Percentiles rank a stretch among this genome's conserved stretches.
phyloP scores from a whole-genome alignment of 176 grass and related monocot genomes.

The Bonia amplexicaulis region DNA sequence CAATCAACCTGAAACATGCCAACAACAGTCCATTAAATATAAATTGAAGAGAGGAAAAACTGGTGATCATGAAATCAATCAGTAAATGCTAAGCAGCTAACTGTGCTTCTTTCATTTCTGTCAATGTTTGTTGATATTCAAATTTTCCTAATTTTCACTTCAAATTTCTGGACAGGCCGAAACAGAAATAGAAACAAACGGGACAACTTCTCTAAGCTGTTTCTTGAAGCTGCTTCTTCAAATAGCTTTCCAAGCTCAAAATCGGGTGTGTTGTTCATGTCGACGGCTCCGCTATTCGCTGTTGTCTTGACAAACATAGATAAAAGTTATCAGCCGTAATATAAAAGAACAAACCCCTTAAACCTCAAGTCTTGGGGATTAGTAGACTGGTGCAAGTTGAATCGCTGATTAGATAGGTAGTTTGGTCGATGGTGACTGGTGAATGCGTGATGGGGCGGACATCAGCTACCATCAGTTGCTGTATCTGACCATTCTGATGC shows the following conservation, averaged over 20 bases:
- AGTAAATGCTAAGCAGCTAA: neutral
- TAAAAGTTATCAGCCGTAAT: too few species aligned
- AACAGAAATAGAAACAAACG: too few species aligned
- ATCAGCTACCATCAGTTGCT: neutral
- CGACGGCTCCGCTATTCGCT: too few species aligned
- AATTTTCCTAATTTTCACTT: neutral
- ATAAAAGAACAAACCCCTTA: neutral
- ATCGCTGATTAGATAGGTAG: neutral
- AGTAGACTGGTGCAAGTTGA: neutral
- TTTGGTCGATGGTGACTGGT: neutral
- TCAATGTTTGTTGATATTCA: neutral
- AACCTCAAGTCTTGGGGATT: neutral
- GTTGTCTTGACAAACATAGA: too few species aligned
- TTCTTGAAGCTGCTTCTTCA: too few species aligned
- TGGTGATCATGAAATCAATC: neutral
- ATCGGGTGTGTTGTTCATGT: too few species aligned
- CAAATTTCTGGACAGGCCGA: too few species aligned
- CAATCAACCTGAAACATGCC: neutral
- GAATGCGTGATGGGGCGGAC: neutral
- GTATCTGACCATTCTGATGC: neutral
- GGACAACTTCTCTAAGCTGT: accelerated
- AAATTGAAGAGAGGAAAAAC: neutral
- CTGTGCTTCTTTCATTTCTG: neutral
- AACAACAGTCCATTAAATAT: neutral
- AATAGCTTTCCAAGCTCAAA: too few species aligned